Evolutionary conservation across 257 asterid species (phyloP).

Genomic region (Nicotiana obtusifolia): DNA sequence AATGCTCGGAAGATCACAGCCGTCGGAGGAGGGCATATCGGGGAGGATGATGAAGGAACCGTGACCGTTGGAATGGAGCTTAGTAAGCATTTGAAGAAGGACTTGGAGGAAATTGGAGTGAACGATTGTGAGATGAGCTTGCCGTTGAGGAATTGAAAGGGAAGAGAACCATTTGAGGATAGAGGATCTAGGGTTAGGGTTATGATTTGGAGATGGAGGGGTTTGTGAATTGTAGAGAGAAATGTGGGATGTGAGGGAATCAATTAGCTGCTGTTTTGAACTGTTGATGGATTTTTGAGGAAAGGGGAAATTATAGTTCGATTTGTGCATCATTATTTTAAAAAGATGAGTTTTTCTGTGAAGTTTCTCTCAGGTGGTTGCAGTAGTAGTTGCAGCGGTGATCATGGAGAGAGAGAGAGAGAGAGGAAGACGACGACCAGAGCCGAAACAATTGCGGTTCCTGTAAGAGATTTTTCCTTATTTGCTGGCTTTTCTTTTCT

Average conservation of each 20-base stretch:
- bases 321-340: neutral
- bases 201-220: slow-evolving; percentile 24
- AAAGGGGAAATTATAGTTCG: neutral
- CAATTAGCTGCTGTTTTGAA: slow-evolving; percentile 58
- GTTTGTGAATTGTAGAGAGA: slow-evolving; percentile 61
- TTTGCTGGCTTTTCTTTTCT: neutral
- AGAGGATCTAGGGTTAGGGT: slow-evolving; percentile 43
- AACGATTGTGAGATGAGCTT: slow-evolving; percentile 60
- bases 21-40: slow-evolving; percentile 50
- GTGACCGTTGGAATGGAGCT: slow-evolving; percentile 40
- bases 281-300: neutral
- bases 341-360: neutral
- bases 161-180: slow-evolving; percentile 82
- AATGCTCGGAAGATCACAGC: slow-evolving; percentile 59
- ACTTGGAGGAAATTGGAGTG: slow-evolving; percentile 47
- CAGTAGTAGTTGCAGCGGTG: neutral
- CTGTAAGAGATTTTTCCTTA: neutral
- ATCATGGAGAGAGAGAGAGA: neutral
- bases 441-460: neutral
- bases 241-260: slow-evolving; percentile 79
- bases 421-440: neutral
- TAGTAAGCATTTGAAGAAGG: slow-evolving; percentile 60
- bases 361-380: neutral
- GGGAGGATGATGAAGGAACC: slow-evolving; percentile 74
- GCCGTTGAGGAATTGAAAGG: slow-evolving; percentile 74